phyloP scores from a whole-genome alignment of 305 asterid species.

The Striga hermonthica region DNA sequence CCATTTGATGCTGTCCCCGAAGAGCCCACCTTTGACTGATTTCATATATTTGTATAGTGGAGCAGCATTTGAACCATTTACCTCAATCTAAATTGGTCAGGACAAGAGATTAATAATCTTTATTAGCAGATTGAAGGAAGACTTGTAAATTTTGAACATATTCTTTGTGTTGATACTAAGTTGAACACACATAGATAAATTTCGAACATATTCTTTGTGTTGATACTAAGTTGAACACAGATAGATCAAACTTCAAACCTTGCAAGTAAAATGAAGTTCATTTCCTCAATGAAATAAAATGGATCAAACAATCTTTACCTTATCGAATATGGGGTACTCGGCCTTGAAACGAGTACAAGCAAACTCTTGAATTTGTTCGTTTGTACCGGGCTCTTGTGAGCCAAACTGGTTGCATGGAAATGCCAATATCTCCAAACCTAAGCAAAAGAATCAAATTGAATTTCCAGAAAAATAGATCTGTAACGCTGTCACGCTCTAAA shows the following conservation, averaged over 20 bases:
- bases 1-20: slow-evolving; percentile 82
- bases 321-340: slow-evolving; percentile 81
- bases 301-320: slow-evolving; percentile 37
- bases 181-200: too few species aligned
- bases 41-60: slow-evolving; percentile 77
- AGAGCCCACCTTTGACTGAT: slow-evolving; percentile 71
- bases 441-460: neutral
- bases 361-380: slow-evolving; percentile 68
- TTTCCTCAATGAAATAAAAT: neutral
- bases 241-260: too few species aligned
- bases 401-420: slow-evolving; percentile 97
- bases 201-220: too few species aligned
- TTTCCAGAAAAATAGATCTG: neutral
- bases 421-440: slow-evolving; percentile 88
- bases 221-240: too few species aligned
- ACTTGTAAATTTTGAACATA: too few species aligned
- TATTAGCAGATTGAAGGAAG: too few species aligned
- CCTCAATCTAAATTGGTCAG: slow-evolving; percentile 53
- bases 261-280: too few species aligned
- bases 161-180: too few species aligned
- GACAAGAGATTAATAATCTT: too few species aligned
- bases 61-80: slow-evolving; percentile 67
- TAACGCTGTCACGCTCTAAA: too few species aligned
- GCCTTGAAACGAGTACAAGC: slow-evolving; percentile 96
- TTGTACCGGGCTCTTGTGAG: slow-evolving; percentile 80